Percentiles rank a stretch among this genome's conserved stretches.
Evolutionary conservation across 768 basidiomycete genomes (phyloP).

Genomic region (Pisolithus microcarpus): DNA sequence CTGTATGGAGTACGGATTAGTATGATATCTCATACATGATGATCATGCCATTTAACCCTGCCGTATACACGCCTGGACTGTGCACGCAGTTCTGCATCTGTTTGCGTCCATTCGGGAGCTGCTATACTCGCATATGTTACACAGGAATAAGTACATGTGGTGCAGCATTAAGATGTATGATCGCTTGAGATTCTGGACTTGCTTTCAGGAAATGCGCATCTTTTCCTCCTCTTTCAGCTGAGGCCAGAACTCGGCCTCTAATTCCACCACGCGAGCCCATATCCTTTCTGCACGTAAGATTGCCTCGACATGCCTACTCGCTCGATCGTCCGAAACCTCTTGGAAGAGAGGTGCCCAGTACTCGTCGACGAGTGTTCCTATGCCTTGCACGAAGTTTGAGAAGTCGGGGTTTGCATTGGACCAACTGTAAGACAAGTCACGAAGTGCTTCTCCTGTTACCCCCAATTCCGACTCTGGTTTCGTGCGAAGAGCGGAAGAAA

Average conservation of each 20-base stretch:
- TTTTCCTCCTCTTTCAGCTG: conserved; percentile 29
- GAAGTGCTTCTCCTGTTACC: conserved; percentile 27
- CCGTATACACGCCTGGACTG: no score
- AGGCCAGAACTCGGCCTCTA: conserved; percentile 60
- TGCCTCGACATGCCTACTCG: conserved; percentile 3
- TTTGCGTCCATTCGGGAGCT: no score
- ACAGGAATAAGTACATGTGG: neutral
- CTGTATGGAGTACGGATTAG: conserved; percentile 12
- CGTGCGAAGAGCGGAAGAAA: conserved; percentile 20
- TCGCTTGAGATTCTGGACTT: neutral
- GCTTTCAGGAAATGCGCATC: neutral
- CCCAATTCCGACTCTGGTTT: conserved; percentile 2
- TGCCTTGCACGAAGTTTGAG: conserved; percentile 42
- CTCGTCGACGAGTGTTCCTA: conserved; percentile 42
- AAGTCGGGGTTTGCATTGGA: conserved; percentile 41
- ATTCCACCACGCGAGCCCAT: conserved; percentile 52
- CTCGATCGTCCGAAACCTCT: conserved; percentile 30
- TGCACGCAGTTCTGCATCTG: no score
- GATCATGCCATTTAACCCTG: conserved; percentile 4
- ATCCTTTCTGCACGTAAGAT: conserved; percentile 39
- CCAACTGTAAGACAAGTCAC: conserved; percentile 58
- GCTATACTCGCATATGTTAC: neutral
- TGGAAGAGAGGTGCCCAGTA: conserved; percentile 30
- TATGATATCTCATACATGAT: neutral
- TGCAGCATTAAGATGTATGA: neutral